Evolutionary conservation across 2,329 filamentous ascomycete genomes (phyloP).

Genomic region (Fonsecaea multimorphosa): DNA sequence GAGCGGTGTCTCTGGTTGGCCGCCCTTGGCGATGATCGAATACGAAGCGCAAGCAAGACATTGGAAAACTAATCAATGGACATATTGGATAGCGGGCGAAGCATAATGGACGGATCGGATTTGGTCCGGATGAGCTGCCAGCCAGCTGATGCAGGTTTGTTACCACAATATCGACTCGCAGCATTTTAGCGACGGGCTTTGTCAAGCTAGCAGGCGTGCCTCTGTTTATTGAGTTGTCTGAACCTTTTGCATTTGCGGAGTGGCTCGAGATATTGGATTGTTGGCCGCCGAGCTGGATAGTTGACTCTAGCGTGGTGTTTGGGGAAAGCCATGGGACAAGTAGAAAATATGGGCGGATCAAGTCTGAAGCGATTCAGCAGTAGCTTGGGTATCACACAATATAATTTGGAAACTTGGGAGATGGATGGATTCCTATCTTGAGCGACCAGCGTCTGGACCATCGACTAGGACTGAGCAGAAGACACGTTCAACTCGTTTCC

Average conservation of each 20-base stretch:
- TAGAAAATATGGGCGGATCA: slow-evolving; percentile 4
- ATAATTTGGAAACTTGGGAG: neutral
- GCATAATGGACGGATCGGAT: neutral
- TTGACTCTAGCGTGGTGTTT: neutral
- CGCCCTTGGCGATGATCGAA: slow-evolving; percentile 64
- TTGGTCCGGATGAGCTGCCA: neutral
- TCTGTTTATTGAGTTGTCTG: slow-evolving; percentile 6
- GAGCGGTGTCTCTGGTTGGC: slow-evolving; percentile 70
- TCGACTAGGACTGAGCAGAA: neutral
- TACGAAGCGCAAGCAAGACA: slow-evolving; percentile 54
- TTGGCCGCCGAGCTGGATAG: neutral
- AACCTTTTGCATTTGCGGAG: neutral
- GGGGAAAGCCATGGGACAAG: neutral
- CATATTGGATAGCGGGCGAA: slow-evolving; percentile 4
- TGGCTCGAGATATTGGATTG: slow-evolving; percentile 3
- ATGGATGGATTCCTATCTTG: neutral
- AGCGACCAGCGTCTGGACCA: neutral
- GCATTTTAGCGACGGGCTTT: slow-evolving; percentile 1
- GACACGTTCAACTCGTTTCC: neutral
- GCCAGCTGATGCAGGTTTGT: neutral
- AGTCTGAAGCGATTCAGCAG: slow-evolving; percentile 18
- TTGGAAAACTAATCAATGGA: slow-evolving; percentile 43
- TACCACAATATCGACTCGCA: neutral
- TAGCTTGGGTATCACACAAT: slow-evolving; percentile 3
- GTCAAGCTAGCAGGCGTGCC: neutral